phyloP scores from a whole-genome alignment of 2,329 filamentous ascomycete genomes.

The Arthroderma uncinatum region DNA sequence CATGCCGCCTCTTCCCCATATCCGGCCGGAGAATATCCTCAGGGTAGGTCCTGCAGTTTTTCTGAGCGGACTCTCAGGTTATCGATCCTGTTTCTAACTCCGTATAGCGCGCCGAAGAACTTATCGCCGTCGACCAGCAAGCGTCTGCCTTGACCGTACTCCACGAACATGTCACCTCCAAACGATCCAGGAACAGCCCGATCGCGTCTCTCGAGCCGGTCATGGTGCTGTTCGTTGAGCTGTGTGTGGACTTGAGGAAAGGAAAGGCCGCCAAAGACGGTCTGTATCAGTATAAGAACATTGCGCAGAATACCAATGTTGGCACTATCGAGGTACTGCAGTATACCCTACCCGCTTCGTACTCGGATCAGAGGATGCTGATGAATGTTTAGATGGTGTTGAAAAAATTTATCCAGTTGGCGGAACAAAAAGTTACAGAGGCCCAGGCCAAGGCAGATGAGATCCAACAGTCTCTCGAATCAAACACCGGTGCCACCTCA shows the following conservation, averaged over 20 bases:
- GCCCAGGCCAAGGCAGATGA: constrained; percentile 94
- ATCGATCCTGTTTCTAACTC: background rate
- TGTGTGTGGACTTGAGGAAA: constrained; percentile 94
- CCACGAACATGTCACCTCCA: constrained; percentile 98
- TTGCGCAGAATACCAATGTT: constrained; percentile 97
- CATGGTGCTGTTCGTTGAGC: constrained; percentile 93
- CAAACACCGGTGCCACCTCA: constrained; percentile 50
- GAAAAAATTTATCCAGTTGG: constrained; percentile 95
- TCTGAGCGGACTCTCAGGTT: constrained; percentile 12
- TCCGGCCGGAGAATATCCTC: constrained; percentile 98
- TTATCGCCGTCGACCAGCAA: constrained; percentile 93
- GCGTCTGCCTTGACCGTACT: constrained; percentile 86
- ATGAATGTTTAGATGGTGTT: constrained; percentile 57
- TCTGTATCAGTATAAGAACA: constrained; percentile 99
- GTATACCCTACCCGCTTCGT: constrained; percentile 7
- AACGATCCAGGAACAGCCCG: constrained; percentile 92
- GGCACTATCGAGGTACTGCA: constrained; percentile 76
- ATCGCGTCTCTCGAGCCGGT: constrained; percentile 95
- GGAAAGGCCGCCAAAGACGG: constrained; percentile 98
- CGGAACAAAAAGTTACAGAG: constrained; percentile 88
- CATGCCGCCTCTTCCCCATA: constrained; percentile 92
- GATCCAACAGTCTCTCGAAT: constrained; percentile 77
- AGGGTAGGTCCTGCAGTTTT: constrained; percentile 42
- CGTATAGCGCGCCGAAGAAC: constrained; percentile 74
- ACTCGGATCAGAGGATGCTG: background rate